Conservation (phyloP, 345 rosid genomes). For the Dimocarpus longan region DNA sequence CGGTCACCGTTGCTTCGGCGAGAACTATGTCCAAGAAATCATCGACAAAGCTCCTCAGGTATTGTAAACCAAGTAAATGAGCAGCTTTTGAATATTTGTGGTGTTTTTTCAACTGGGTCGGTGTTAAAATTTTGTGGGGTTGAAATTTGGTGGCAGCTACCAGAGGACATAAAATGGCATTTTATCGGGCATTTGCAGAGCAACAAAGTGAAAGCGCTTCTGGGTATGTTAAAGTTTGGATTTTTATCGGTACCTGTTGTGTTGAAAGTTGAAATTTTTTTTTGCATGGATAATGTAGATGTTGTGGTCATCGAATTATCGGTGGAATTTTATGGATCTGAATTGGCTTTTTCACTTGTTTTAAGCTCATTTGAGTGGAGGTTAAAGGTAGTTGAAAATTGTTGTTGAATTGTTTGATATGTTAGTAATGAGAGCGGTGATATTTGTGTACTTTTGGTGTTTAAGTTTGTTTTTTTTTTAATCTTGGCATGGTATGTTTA, state of each 20-base stretch:
- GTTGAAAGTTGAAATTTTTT: background rate
- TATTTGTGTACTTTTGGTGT: too few species aligned
- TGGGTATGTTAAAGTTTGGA: slow-evolving; percentile 44
- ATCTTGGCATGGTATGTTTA: slow-evolving; percentile 32
- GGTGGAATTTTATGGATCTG: background rate
- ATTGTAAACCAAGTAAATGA: background rate
- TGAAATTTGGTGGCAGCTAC: slow-evolving; percentile 52
- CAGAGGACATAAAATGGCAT: slow-evolving; percentile 88
- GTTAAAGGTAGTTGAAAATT: too few species aligned
- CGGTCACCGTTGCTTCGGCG: slow-evolving; percentile 89
- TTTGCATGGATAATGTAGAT: background rate
- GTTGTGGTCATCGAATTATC: background rate
- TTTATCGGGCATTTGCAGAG: slow-evolving; percentile 88
- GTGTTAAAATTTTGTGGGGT: slow-evolving; percentile 9
- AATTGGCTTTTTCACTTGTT: background rate
- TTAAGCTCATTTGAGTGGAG: background rate
- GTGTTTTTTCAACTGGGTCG: background rate
- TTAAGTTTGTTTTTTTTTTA: too few species aligned
- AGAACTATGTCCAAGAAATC: slow-evolving; percentile 87
- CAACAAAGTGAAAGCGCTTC: slow-evolving; percentile 81
- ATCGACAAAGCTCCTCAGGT: slow-evolving; percentile 91
- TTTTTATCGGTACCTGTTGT: background rate
- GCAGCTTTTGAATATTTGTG: background rate
- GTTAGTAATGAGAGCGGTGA: too few species aligned
- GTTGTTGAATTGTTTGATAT: too few species aligned